These are phyloP conservation scores for Rosa multiflora DNA, from an alignment of 306 rosid species.

Conservation along the genomic window DNA sequence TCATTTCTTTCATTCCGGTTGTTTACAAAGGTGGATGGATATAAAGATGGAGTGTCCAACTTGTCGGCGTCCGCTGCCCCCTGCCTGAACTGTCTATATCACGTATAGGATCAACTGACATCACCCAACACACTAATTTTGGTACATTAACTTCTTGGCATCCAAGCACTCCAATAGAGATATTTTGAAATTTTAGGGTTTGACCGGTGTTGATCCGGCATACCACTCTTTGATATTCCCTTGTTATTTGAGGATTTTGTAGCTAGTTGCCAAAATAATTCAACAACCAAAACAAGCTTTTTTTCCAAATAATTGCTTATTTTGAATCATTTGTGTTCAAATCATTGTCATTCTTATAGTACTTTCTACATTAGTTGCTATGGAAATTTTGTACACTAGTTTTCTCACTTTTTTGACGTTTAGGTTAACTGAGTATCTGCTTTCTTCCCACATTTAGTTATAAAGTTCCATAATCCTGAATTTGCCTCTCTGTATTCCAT, in stretches of 20 bases:
- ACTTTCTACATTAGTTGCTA: not conserved
- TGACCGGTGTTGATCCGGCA: constrained; percentile 10
- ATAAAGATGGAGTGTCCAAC: constrained; percentile 99
- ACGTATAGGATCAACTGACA: constrained; percentile 51
- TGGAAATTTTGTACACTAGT: not conserved
- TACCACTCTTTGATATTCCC: constrained; percentile 19
- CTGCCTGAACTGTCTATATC: constrained; percentile 65
- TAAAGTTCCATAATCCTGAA: not conserved
- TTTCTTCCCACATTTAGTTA: not conserved
- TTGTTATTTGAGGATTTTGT: constrained; percentile 28
- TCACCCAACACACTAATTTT: constrained; percentile 45
- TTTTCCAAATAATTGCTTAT: not conserved
- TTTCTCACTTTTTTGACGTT: not conserved
- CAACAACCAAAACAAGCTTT: not conserved
- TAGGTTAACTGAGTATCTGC: not conserved
- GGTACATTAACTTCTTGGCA: constrained; percentile 41
- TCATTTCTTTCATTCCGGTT: constrained; percentile 95
- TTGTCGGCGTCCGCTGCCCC: constrained; percentile 91
- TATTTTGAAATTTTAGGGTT: not conserved
- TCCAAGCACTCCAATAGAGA: constrained; percentile 18
- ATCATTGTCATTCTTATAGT: not conserved
- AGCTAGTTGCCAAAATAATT: constrained; percentile 5
- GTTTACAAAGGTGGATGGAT: constrained; percentile 99
- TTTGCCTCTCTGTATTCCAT: not conserved
- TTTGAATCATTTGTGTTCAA: not conserved